phyloP scores from a whole-genome alignment of 2,329 filamentous ascomycete genomes.

The Chaetoscypha palmicola region DNA sequence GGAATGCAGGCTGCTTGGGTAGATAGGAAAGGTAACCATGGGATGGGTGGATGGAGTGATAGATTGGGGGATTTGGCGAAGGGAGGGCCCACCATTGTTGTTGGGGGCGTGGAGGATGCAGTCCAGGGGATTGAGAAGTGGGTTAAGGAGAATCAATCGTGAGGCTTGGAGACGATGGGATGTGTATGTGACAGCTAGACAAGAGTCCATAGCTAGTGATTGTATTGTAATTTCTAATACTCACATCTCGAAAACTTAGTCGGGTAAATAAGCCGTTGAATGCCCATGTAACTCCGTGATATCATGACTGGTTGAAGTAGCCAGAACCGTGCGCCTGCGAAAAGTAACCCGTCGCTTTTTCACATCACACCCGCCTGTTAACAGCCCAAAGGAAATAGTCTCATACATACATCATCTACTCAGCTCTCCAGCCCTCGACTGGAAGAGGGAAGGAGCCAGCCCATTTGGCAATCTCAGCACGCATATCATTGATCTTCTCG shows the following conservation, averaged over 20 bases:
- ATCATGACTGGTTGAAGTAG: conserved; percentile 27
- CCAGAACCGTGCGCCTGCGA: conserved; percentile 15
- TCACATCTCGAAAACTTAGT: not conserved
- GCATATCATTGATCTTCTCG: conserved; percentile 73
- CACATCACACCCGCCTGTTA: conserved; percentile 1
- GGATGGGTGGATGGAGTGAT: conserved; percentile 55
- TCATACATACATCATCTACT: conserved; percentile 6
- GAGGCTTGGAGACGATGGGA: not conserved
- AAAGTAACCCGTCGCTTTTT: conserved; percentile 13
- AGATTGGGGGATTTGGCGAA: conserved; percentile 41
- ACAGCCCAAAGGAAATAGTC: conserved; percentile 15
- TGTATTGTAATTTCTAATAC: not conserved
- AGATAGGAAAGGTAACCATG: conserved; percentile 44
- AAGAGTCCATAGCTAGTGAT: not conserved
- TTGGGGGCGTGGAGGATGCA: conserved; percentile 50
- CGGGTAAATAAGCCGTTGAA: conserved; percentile 14
- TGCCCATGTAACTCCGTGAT: conserved; percentile 19
- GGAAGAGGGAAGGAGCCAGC: conserved; percentile 88
- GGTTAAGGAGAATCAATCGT: conserved; percentile 23
- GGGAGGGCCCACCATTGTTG: conserved; percentile 46
- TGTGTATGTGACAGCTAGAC: conserved; percentile 1
- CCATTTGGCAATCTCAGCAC: conserved; percentile 86
- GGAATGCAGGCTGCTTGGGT: conserved; percentile 63
- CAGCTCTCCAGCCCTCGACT: conserved; percentile 60
- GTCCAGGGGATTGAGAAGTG: conserved; percentile 34